Evolutionary conservation across 345 rosid genomes (phyloP).

Genomic region (Syzygium aromaticum): DNA sequence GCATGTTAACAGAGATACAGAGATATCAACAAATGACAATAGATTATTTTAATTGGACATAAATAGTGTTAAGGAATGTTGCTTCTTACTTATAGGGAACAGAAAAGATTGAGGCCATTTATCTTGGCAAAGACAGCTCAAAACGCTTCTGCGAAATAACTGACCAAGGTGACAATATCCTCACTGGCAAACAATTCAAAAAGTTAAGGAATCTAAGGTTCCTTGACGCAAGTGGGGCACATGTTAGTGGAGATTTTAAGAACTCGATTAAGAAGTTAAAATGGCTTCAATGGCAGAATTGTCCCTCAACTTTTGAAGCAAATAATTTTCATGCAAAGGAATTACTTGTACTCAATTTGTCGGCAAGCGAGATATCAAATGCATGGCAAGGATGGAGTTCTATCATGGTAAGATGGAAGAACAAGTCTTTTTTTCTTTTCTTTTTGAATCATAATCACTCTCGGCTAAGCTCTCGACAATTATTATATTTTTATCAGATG

Average conservation of each 20-base stretch:
- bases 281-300: neutral
- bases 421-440: no score
- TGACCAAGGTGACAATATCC: neutral
- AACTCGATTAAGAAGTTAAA: neutral
- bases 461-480: no score
- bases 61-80: no score
- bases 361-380: neutral
- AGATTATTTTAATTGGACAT: no score
- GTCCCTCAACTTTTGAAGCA: neutral
- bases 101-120: neutral
- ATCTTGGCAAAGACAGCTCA: neutral
- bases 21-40: no score
- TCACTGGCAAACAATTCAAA: neutral
- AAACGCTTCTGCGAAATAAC: neutral
- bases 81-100: neutral
- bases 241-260: neutral
- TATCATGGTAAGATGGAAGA: neutral
- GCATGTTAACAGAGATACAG: no score
- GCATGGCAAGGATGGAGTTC: neutral
- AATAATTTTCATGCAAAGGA: neutral
- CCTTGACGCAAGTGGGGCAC: neutral
- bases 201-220: neutral
- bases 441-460: no score
- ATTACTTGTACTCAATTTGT: neutral
- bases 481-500: no score